These are phyloP conservation scores for Pouteria campechiana DNA, from an alignment of 179 eudicot genomes.

Conservation along the genomic window DNA sequence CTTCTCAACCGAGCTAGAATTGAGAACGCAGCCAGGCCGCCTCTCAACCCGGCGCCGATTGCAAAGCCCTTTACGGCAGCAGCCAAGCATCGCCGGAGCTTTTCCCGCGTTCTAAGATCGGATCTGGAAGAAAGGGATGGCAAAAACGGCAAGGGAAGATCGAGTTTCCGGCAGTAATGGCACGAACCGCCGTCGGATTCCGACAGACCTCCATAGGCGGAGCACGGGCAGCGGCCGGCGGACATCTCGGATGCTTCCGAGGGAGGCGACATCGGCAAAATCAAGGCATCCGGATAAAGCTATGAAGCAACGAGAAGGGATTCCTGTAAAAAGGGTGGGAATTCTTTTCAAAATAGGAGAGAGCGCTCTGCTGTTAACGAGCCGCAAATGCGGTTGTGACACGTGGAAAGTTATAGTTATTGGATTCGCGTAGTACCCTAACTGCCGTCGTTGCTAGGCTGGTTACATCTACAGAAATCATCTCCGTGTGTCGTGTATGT, in stretches of 20 bases:
- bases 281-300: too few relatives aligned
- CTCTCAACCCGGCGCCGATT: slow-evolving; percentile 92
- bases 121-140: slow-evolving; percentile 36
- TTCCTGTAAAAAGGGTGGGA: too few relatives aligned
- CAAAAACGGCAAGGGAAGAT: slow-evolving; percentile 34
- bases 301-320: too few relatives aligned
- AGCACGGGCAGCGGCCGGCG: slow-evolving; percentile 13
- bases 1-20: slow-evolving; percentile 75
- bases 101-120: slow-evolving; percentile 38
- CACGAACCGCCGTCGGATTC: slow-evolving; percentile 32
- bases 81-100: slow-evolving; percentile 29
- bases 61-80: slow-evolving; percentile 70
- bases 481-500: too few relatives aligned
- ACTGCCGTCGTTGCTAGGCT: too few relatives aligned
- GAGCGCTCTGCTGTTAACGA: too few relatives aligned
- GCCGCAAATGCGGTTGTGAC: too few relatives aligned
- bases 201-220: slow-evolving; percentile 6
- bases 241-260: too few relatives aligned
- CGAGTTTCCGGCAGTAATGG: slow-evolving; percentile 31
- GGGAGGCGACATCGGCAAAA: not conserved
- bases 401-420: too few relatives aligned
- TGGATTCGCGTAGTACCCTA: too few relatives aligned
- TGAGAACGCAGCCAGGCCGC: slow-evolving; percentile 81
- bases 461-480: too few relatives aligned
- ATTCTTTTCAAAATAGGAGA: too few relatives aligned